These are phyloP conservation scores for Cichorium intybus DNA, from an alignment of 140 eudicot genomes.

Conservation along the genomic window DNA sequence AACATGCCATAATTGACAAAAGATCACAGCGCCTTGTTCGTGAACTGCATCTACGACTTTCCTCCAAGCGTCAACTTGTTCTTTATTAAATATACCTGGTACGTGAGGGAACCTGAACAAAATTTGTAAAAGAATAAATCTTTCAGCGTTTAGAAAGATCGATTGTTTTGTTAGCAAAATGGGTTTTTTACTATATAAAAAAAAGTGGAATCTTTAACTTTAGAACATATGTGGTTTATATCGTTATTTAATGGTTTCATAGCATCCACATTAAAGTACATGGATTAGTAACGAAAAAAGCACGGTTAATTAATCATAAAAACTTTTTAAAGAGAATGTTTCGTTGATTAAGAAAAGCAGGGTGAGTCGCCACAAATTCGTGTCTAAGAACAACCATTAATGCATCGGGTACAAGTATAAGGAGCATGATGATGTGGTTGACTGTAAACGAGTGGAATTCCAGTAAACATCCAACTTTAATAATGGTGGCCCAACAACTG, in stretches of 20 bases:
- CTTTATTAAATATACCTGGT: constrained; percentile 70
- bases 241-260: not conserved
- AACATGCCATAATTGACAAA: constrained; percentile 94
- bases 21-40: constrained; percentile 62
- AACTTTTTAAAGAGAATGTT: not conserved
- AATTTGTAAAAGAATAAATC: not conserved
- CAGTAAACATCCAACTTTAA: too few species aligned
- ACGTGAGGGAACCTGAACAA: constrained; percentile 70
- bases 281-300: too few species aligned
- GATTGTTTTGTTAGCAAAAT: not conserved
- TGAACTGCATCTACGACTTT: constrained; percentile 83
- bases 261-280: not conserved
- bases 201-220: not conserved
- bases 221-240: not conserved
- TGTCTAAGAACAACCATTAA: not conserved
- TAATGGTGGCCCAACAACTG: too few species aligned
- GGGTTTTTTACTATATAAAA: not conserved
- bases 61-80: constrained; percentile 80
- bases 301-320: not conserved
- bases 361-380: not conserved
- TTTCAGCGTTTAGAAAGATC: not conserved
- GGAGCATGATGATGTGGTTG: too few species aligned
- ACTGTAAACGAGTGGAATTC: too few species aligned
- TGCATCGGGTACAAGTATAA: too few species aligned
- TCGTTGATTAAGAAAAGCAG: not conserved